A percentile compares a stretch with the other conserved stretches of the same genome.
phyloP scores from a whole-genome alignment of 352 stramenopile species.

The Phytophthora europaea region DNA sequence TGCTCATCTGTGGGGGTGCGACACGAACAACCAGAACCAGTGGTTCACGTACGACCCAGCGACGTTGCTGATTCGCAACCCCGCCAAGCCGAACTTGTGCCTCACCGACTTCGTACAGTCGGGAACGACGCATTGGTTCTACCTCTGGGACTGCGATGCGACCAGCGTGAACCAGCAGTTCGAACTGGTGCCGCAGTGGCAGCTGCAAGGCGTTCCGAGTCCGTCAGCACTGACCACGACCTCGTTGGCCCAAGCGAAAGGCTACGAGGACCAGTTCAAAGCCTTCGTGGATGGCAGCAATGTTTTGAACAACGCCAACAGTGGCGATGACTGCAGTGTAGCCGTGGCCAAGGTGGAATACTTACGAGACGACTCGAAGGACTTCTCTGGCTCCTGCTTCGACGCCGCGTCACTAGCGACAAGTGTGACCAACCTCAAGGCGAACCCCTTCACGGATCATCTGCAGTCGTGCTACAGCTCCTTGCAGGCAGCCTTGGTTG shows the following conservation, averaged over 20 bases:
- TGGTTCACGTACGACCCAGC: background rate
- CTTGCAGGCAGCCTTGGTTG: background rate
- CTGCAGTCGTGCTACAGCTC: background rate
- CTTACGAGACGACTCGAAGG: background rate
- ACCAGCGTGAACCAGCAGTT: background rate
- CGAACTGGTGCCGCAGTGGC: background rate
- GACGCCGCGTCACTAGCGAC: background rate
- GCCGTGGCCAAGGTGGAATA: background rate
- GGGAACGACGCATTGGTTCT: background rate
- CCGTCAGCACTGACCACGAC: background rate
- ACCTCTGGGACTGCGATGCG: background rate
- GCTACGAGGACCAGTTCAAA: background rate
- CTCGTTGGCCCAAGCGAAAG: background rate
- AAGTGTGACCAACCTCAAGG: slow-evolving; percentile 2
- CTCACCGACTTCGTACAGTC: background rate
- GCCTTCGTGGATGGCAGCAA: background rate
- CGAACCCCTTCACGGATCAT: background rate
- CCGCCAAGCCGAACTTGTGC: background rate
- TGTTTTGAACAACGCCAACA: slow-evolving; percentile 5
- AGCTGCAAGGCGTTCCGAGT: background rate
- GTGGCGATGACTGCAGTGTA: background rate
- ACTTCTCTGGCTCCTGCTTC: slow-evolving; percentile 1
- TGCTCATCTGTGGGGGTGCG: background rate
- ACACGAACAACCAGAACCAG: background rate
- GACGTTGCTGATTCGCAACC: background rate